Conservation (phyloP, 2,329 filamentous ascomycete genomes). For the Sporothrix brunneoviolacea region DNA sequence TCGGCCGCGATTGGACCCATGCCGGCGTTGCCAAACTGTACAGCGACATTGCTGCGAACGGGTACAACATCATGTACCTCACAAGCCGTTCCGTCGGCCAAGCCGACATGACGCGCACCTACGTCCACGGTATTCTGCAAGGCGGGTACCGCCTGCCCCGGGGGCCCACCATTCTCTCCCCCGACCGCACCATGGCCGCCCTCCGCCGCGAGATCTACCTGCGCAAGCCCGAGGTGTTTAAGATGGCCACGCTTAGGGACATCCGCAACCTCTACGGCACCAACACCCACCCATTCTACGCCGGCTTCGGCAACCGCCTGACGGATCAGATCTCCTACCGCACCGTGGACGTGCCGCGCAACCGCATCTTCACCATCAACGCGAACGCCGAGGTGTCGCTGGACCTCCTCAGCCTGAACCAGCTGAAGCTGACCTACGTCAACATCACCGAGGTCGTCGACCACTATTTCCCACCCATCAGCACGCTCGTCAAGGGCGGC, state of each 20-base stretch:
- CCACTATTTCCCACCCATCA: conserved; percentile 93
- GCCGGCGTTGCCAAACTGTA: conserved; percentile 95
- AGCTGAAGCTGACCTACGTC: conserved; percentile 93
- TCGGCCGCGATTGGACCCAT: conserved; percentile 97
- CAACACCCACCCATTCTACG: conserved; percentile 81
- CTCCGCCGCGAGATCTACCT: conserved; percentile 88
- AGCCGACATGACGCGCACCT: conserved; percentile 82
- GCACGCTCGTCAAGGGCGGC: conserved; percentile 76
- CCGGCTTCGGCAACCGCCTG: conserved; percentile 91
- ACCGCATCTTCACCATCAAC: conserved; percentile 93
- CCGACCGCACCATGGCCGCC: conserved; percentile 90
- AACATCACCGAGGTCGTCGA: conserved; percentile 96
- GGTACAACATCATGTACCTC: conserved; percentile 98
- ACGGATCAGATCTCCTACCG: conserved; percentile 96
- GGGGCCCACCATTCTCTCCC: conserved; percentile 90
- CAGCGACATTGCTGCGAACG: conserved; percentile 88
- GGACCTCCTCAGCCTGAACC: conserved; percentile 83
- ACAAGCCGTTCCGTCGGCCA: conserved; percentile 91
- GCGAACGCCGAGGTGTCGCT: conserved; percentile 92
- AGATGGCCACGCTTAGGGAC: conserved; percentile 95
- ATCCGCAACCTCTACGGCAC: conserved; percentile 81
- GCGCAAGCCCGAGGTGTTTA: conserved; percentile 96
- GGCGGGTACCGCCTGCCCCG: conserved; percentile 79
- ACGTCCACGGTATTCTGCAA: conserved; percentile 82
- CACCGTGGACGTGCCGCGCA: conserved; percentile 89